Evolutionary conservation across 2,329 filamentous ascomycete genomes (phyloP).

Genomic region (Fusarium mangiferae): DNA sequence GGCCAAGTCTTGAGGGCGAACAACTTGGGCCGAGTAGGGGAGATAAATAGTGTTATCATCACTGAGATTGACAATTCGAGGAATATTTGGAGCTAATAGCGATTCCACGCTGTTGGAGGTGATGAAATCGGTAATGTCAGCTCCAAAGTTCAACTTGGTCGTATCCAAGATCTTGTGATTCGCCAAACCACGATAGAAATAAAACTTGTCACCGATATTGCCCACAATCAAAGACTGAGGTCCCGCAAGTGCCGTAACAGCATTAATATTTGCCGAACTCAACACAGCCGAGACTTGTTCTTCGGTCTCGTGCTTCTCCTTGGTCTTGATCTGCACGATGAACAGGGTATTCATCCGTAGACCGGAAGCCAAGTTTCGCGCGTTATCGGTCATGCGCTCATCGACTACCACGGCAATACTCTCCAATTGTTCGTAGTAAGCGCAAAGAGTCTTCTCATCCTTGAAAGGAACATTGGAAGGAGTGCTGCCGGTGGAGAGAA

Average conservation of each 20-base stretch:
- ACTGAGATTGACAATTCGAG: background rate
- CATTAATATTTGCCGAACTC: conserved; percentile 1
- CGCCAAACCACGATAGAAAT: conserved; percentile 6
- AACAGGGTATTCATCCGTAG: conserved; percentile 3
- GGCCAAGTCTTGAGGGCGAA: background rate
- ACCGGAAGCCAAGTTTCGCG: conserved; percentile 2
- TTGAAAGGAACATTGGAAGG: conserved; percentile 2
- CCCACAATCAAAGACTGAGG: conserved; percentile 12
- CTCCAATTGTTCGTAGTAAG: background rate
- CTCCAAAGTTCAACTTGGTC: conserved; percentile 7
- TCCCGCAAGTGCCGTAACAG: conserved; percentile 4
- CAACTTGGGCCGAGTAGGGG: background rate
- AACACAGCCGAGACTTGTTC: background rate
- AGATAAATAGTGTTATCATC: background rate
- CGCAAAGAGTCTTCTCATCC: background rate
- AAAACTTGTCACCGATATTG: background rate
- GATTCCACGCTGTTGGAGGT: background rate
- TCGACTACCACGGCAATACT: background rate
- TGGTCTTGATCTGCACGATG: background rate
- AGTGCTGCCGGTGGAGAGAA: background rate
- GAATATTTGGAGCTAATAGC: background rate
- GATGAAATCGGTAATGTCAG: background rate
- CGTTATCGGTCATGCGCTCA: conserved; percentile 17
- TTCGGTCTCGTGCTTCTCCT: background rate
- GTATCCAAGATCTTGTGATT: background rate